A percentile compares a stretch with the other conserved stretches of the same genome.
These are phyloP conservation scores for Zelonia costaricensis DNA, from an alignment of 208 protist species.

Conservation along the genomic window DNA sequence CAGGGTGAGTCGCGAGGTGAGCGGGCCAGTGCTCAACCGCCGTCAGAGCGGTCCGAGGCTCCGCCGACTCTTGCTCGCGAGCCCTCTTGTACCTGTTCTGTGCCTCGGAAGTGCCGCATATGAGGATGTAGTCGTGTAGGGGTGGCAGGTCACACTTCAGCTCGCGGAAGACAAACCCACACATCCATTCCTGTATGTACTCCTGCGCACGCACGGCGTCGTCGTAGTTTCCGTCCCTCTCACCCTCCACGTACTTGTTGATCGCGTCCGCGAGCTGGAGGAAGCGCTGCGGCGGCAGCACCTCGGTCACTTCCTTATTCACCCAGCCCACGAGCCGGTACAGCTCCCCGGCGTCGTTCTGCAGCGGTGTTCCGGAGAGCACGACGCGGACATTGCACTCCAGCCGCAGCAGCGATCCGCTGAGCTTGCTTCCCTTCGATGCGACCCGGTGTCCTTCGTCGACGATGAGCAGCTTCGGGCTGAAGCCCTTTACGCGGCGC, in stretches of 20 bases:
- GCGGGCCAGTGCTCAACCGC: slow-evolving; percentile 70
- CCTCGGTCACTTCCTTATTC: slow-evolving; percentile 46
- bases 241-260: slow-evolving; percentile 71
- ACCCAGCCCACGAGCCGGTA: slow-evolving; percentile 86
- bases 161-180: slow-evolving; percentile 82
- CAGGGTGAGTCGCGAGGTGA: slow-evolving; percentile 82
- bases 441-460: slow-evolving; percentile 87
- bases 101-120: slow-evolving; percentile 65
- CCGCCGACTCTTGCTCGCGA: slow-evolving; percentile 10
- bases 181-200: slow-evolving; percentile 88
- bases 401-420: slow-evolving; percentile 51
- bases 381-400: slow-evolving; percentile 63
- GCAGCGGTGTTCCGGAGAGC: slow-evolving; percentile 89
- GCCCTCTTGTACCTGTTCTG: slow-evolving; percentile 38
- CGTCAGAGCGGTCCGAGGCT: slow-evolving; percentile 18
- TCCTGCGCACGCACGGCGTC: slow-evolving; percentile 62
- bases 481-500: slow-evolving; percentile 47
- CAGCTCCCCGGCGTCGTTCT: slow-evolving; percentile 85
- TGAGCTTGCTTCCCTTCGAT: slow-evolving; percentile 65
- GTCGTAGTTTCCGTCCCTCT: slow-evolving; percentile 53
- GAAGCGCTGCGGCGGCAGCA: slow-evolving; percentile 61
- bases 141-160: slow-evolving; percentile 82
- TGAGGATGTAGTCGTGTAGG: slow-evolving; percentile 81
- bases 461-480: slow-evolving; percentile 75
- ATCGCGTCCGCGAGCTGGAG: slow-evolving; percentile 56